These are phyloP conservation scores for Metschnikowia matae DNA, from an alignment of 805 yeast species.

Conservation along the genomic window DNA sequence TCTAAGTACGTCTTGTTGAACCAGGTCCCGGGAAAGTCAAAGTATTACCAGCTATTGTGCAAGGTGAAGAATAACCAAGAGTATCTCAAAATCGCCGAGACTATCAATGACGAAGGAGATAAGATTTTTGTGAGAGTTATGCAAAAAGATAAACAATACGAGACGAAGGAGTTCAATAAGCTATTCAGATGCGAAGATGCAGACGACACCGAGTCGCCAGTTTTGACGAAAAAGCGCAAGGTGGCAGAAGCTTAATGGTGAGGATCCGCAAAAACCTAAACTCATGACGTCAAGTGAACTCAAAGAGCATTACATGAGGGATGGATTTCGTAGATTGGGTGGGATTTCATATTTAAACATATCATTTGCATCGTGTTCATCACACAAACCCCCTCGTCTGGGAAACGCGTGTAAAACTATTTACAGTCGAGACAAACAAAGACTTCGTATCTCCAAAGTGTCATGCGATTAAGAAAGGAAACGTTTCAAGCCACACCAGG, in stretches of 20 bases:
- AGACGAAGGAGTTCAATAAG: conserved; percentile 13
- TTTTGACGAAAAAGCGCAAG: conserved; percentile 1
- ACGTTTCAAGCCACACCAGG: conserved; percentile 83
- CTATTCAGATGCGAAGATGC: background rate
- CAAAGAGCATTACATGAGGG: background rate
- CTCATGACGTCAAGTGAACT: background rate
- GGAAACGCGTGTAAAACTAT: conserved; percentile 8
- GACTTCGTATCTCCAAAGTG: conserved; percentile 9
- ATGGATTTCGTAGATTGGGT: background rate
- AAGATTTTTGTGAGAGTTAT: conserved; percentile 28
- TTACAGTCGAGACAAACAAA: conserved; percentile 15
- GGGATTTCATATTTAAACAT: background rate
- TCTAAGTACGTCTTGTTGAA: conserved; percentile 78
- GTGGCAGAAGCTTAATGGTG: background rate
- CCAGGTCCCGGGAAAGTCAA: conserved; percentile 72
- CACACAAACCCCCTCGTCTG: background rate
- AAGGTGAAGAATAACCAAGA: conserved; percentile 54
- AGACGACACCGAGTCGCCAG: background rate
- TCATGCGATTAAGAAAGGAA: conserved; percentile 18
- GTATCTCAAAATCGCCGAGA: conserved; percentile 33
- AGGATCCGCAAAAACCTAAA: background rate
- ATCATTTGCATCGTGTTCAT: conserved; percentile 5
- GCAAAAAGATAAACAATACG: conserved; percentile 28
- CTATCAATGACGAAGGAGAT: conserved; percentile 36
- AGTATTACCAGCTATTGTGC: conserved; percentile 53